Percentiles rank a stretch among this genome's conserved stretches.
Conservation (phyloP, 106 monocot genomes). For the Dioscorea zingiberensis region DNA sequence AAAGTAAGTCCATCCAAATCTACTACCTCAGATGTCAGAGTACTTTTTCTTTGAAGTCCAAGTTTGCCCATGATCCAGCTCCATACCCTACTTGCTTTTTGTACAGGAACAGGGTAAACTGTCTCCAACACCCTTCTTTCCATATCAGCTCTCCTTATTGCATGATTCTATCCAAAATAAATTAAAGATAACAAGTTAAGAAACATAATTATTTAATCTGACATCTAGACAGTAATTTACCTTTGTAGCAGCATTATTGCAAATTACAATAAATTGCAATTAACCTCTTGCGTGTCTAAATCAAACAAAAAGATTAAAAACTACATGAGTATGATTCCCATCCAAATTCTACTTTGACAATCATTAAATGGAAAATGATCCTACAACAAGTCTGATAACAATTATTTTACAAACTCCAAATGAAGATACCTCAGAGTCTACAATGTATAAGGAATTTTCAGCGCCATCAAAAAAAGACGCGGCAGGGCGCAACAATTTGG, state of each 20-base stretch:
- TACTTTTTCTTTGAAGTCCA: conserved; percentile 41
- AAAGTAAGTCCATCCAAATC: conserved; percentile 23
- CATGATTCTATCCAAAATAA: conserved; percentile 63
- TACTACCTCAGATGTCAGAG: conserved; percentile 17
- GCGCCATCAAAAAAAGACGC: conserved; percentile 52
- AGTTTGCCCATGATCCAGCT: conserved; percentile 64
- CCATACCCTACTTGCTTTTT: conserved; percentile 51
- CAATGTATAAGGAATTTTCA: conserved; percentile 76
- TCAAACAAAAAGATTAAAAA: no score
- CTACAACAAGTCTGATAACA: no score
- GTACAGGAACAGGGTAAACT: conserved; percentile 39
- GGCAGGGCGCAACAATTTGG: conserved; percentile 73
- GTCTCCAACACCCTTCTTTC: conserved; percentile 62
- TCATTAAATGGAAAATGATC: no score
- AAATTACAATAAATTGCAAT: not conserved
- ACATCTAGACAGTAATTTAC: not conserved
- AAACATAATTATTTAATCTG: not conserved
- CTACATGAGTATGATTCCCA: no score
- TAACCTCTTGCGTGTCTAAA: no score
- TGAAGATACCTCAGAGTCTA: conserved; percentile 72
- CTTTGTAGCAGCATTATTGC: not conserved
- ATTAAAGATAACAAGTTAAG: not conserved
- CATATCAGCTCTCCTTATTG: conserved; percentile 85
- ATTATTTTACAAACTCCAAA: no score
- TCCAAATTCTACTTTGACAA: no score